Percentiles rank a stretch among this genome's conserved stretches.
These are phyloP conservation scores for Glycine soja DNA, from an alignment of 306 rosid genomes.

Conservation along the genomic window DNA sequence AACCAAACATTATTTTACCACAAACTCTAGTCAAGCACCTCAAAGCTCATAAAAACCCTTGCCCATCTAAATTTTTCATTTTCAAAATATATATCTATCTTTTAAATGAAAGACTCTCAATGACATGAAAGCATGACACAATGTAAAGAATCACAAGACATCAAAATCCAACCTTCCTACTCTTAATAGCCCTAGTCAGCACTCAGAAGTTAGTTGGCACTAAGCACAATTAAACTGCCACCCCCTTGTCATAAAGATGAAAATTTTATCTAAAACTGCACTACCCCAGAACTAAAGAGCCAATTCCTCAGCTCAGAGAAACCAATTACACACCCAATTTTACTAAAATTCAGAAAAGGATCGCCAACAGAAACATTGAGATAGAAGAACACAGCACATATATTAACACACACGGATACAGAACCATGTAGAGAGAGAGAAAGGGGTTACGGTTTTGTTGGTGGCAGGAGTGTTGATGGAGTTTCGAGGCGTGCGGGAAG, in stretches of 20 bases:
- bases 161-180: constrained; percentile 7
- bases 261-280: constrained; percentile 20
- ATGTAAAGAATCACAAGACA: constrained; percentile 16
- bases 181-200: background rate
- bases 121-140: constrained; percentile 24
- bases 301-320: constrained; percentile 31
- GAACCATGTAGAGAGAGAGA: background rate
- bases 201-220: background rate
- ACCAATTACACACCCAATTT: constrained; percentile 32
- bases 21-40: background rate
- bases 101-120: constrained; percentile 11
- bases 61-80: background rate
- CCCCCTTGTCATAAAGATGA: constrained; percentile 6
- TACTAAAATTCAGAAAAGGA: background rate
- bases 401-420: background rate
- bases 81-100: background rate
- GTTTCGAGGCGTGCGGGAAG: constrained; percentile 64
- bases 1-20: constrained; percentile 17
- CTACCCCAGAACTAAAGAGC: constrained; percentile 1
- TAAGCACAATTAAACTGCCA: constrained; percentile 27
- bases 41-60: constrained; percentile 18
- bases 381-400: constrained; percentile 10
- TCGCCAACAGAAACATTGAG: constrained; percentile 2
- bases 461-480: constrained; percentile 59
- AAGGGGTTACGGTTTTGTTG: constrained; percentile 57